A percentile compares a stretch with the other conserved stretches of the same genome.
phyloP scores from a whole-genome alignment of 305 asterid species.

The Euphrasia arctica region DNA sequence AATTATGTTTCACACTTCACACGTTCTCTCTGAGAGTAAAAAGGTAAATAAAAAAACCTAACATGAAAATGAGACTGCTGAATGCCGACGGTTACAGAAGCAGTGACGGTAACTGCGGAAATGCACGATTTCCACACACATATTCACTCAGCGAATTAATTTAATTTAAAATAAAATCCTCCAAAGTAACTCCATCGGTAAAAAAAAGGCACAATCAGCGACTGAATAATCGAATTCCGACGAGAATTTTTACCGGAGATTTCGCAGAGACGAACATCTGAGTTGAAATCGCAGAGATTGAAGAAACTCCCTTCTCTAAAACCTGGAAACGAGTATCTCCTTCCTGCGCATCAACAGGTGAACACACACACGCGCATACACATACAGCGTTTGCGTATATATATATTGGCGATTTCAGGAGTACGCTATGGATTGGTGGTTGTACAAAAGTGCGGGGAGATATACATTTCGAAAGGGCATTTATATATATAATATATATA shows the following conservation, averaged over 20 bases:
- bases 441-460: slow-evolving; percentile 27
- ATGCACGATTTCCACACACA: slow-evolving; percentile 31
- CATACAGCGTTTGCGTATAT: not conserved
- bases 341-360: slow-evolving; percentile 10
- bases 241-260: slow-evolving; percentile 32
- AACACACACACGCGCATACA: not conserved
- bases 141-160: slow-evolving; percentile 2
- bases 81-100: slow-evolving; percentile 34
- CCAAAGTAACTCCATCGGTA: slow-evolving; percentile 33
- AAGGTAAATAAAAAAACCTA: slow-evolving; percentile 10
- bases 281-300: slow-evolving; percentile 21
- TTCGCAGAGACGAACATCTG: slow-evolving; percentile 20
- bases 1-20: slow-evolving; percentile 4
- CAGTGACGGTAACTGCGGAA: slow-evolving; percentile 27
- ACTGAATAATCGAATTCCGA: slow-evolving; percentile 8
- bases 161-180: slow-evolving; percentile 1
- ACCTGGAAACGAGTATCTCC: not conserved
- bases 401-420: slow-evolving; percentile 3
- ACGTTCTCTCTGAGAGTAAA: not conserved
- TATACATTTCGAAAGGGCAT: slow-evolving; percentile 15
- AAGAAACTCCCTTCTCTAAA: slow-evolving; percentile 24
- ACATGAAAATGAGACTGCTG: slow-evolving; percentile 22
- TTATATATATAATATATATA: not conserved
- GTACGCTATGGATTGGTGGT: not conserved
- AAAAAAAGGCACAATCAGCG: not conserved